Evolutionary conservation across 1,139 yeast species (phyloP).

Genomic region (Zygoascus hellenicus): DNA sequence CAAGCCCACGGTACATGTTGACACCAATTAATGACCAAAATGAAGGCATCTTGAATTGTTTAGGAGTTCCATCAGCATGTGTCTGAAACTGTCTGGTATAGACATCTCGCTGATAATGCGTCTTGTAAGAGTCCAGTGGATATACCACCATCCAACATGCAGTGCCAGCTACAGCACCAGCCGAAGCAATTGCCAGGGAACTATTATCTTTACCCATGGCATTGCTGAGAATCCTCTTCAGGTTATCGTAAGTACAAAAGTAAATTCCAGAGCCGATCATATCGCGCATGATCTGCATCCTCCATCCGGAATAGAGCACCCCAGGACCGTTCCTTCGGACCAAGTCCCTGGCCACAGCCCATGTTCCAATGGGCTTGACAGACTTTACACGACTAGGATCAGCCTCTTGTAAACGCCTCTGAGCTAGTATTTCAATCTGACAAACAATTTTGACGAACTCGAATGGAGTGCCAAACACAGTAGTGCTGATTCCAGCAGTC

Average conservation of each 20-base stretch:
- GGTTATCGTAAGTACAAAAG: slow-evolving; percentile 68
- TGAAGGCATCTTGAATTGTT: slow-evolving; percentile 15
- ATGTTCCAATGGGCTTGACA: slow-evolving; percentile 39
- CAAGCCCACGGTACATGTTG: slow-evolving; percentile 67
- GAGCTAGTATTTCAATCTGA: slow-evolving; percentile 44
- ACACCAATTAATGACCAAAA: slow-evolving; percentile 29
- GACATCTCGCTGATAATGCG: slow-evolving; percentile 66
- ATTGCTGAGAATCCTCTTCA: slow-evolving; percentile 38
- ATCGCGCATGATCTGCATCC: slow-evolving; percentile 42
- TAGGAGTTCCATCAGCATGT: slow-evolving; percentile 34
- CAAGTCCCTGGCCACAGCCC: slow-evolving; percentile 47
- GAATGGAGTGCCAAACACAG: slow-evolving; percentile 74
- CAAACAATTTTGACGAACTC: slow-evolving; percentile 80
- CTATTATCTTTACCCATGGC: slow-evolving; percentile 21
- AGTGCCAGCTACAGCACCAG: slow-evolving; percentile 80
- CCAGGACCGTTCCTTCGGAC: slow-evolving; percentile 50
- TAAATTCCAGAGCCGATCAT: slow-evolving; percentile 67
- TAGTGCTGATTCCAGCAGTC: slow-evolving; percentile 59
- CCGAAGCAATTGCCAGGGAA: slow-evolving; percentile 44
- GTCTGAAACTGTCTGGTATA: slow-evolving; percentile 56
- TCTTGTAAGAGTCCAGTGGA: slow-evolving; percentile 76
- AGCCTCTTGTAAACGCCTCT: slow-evolving; percentile 3
- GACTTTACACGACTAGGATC: slow-evolving; percentile 8
- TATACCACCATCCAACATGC: slow-evolving; percentile 67
- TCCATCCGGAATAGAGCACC: slow-evolving; percentile 67